Percentiles rank a stretch among this genome's conserved stretches.
Evolutionary conservation across 148 eudicot genomes (phyloP).

Genomic region (Dysphania ambrosioides): DNA sequence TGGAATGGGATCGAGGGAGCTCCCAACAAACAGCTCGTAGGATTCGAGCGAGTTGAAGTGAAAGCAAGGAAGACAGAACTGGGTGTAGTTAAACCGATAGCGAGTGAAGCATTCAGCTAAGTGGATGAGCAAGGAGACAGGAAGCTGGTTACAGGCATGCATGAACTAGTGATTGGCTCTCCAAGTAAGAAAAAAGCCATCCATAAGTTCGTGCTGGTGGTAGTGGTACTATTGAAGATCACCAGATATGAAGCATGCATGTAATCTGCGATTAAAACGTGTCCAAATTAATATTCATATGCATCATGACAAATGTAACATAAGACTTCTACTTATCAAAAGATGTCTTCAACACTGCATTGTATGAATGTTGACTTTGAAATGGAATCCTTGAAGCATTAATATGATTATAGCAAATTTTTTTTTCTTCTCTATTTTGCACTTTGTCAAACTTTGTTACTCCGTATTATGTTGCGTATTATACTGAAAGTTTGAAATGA

Average conservation of each 20-base stretch:
- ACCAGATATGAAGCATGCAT: not conserved
- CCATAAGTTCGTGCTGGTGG: constrained; percentile 15
- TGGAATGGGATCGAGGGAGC: constrained; percentile 23
- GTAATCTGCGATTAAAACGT: not conserved
- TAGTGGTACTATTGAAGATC: constrained; percentile 3
- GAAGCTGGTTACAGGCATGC: constrained; percentile 28
- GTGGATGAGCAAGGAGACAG: constrained; percentile 25
- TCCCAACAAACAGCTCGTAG: constrained; percentile 29
- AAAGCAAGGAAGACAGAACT: constrained; percentile 16
- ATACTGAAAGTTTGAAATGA: no score
- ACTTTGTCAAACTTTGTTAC: no score
- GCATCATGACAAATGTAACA: not conserved
- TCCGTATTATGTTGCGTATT: no score
- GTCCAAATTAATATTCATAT: not conserved
- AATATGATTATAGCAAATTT: no score
- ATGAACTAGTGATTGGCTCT: constrained; percentile 28
- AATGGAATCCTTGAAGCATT: no score
- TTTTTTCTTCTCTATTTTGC: no score
- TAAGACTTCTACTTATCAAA: not conserved
- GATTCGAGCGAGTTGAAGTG: constrained; percentile 32
- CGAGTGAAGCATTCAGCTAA: constrained; percentile 25
- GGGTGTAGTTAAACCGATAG: constrained; percentile 8
- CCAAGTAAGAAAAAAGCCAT: constrained; percentile 23
- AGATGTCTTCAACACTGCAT: not conserved
- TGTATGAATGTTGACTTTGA: not conserved